Evolutionary conservation across 1,139 yeast genomes (phyloP), one percentile per base, ranked within the genome.

Genomic region (Blastobotrys apis): DNA sequence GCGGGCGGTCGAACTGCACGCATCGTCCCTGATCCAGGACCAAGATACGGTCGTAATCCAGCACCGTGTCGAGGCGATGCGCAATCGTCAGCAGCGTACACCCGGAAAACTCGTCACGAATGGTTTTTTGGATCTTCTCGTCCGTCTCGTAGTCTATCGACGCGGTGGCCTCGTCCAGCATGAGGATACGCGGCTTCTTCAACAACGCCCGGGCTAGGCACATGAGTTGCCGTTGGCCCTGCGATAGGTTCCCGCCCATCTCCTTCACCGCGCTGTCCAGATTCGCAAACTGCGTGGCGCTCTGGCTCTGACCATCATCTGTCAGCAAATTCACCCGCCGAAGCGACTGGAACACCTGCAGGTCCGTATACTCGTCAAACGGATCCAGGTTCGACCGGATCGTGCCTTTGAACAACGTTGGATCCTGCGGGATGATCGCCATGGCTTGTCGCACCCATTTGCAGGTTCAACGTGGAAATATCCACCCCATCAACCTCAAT

Each of bases 151-250:
- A 81, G 60, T 84, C 94, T 34, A 84, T 92, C 8, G 84, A 78
- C 0, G 94, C 83, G 0, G 94, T 84, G 13, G 94, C 94, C 62
- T 84, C 94, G 60, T 84, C 94, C 48, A 84, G 64, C 49, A 84
- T 79, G 53, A 84, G 67, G 47, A 84, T 78, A 57, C 74, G 77
- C 4, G 86, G 71, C 40, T 77, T 73, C 51, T 86, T 74, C n/a
- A 83, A 86, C 50, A 84, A 68, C 0, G 94, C 90, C 53, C 94
- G 73, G 0, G 92, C 86, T 52, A 84, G 73, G 1, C 92, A 83
- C 45, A 84, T 65, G 51, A 84, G 65, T 62, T 84, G 94, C 43
- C 85, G 74, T 62, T 84, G 92, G 39, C 94, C 94, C 22, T 83
- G 69, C 2, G 90, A 82, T 59, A 81, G 82, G 59, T 84, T 84